Evolutionary conservation across 2,329 filamentous ascomycete species (phyloP).

Genomic region (Leptosphaerulina australis): DNA sequence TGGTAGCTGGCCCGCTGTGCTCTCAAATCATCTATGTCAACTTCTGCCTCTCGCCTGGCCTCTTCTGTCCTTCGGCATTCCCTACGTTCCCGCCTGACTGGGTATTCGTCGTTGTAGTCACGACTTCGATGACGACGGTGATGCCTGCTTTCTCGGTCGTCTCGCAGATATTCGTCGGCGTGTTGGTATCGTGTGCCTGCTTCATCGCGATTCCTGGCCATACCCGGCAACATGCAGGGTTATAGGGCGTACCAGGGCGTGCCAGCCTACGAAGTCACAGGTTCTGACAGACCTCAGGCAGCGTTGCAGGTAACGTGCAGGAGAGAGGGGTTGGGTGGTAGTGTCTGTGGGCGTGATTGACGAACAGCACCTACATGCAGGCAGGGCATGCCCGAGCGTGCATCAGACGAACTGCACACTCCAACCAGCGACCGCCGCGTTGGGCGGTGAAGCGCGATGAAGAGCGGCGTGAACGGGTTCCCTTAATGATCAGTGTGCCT

Average conservation of each 20-base stretch:
- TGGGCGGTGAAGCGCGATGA: conserved; percentile 40
- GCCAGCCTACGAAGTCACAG: conserved; percentile 41
- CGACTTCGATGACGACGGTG: conserved; percentile 38
- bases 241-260: conserved; percentile 36
- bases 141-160: conserved; percentile 38
- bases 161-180: conserved; percentile 36
- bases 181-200: conserved; percentile 41
- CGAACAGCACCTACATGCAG: conserved; percentile 29
- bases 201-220: conserved; percentile 43
- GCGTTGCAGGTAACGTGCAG: conserved; percentile 36
- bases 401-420: conserved; percentile 17
- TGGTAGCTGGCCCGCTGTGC: conserved; percentile 49
- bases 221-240: conserved; percentile 37
- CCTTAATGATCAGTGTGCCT: conserved; percentile 38
- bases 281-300: conserved; percentile 41
- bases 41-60: conserved; percentile 31
- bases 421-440: conserved; percentile 24
- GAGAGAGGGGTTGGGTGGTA: conserved; percentile 26
- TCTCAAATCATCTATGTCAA: conserved; percentile 51
- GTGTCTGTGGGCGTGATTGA: conserved; percentile 37
- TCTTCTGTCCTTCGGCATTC: conserved; percentile 44
- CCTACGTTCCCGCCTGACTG: conserved; percentile 39
- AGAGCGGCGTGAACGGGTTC: conserved; percentile 27
- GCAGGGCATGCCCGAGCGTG: conserved; percentile 19
- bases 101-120: conserved; percentile 36